Percentiles rank a stretch among this genome's conserved stretches.
phyloP scores from a whole-genome alignment of 805 yeast species.

The Metschnikowia lachancei region DNA sequence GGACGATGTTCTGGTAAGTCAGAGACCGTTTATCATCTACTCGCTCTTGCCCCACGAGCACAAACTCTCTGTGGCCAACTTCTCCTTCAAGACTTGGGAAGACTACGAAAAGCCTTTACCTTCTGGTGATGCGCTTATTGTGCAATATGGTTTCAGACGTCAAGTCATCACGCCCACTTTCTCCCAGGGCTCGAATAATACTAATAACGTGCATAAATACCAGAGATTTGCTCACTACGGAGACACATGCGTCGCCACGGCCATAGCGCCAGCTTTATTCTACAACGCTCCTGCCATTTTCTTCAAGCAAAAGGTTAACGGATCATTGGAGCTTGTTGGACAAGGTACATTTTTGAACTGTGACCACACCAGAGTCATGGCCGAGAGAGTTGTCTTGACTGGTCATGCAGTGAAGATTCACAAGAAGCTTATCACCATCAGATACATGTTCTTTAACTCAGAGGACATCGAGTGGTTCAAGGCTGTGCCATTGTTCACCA shows the following conservation, averaged over 20 bases:
- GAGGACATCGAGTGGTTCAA: constrained; percentile 88
- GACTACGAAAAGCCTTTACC: constrained; percentile 83
- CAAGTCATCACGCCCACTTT: constrained; percentile 77
- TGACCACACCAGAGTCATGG: constrained; percentile 79
- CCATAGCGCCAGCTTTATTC: constrained; percentile 83
- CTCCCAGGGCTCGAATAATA: constrained; percentile 70
- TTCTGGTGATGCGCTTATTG: constrained; percentile 74
- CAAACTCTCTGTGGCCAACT: constrained; percentile 77
- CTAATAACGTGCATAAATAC: constrained; percentile 83
- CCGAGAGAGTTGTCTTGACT: constrained; percentile 84
- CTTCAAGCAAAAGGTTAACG: constrained; percentile 51
- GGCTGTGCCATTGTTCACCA: constrained; percentile 88
- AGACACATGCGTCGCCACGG: constrained; percentile 66
- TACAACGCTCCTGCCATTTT: constrained; percentile 82
- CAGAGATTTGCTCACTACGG: constrained; percentile 84
- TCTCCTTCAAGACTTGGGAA: constrained; percentile 84
- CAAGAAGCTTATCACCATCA: constrained; percentile 83
- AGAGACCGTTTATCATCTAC: constrained; percentile 60
- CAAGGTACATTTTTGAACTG: constrained; percentile 87
- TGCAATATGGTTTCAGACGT: constrained; percentile 93
- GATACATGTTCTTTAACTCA: constrained; percentile 95
- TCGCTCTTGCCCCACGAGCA: constrained; percentile 84
- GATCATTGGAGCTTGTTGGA: constrained; percentile 68
- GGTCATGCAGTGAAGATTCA: constrained; percentile 96
- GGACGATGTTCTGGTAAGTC: constrained; percentile 41